Evolutionary conservation across 2,329 filamentous ascomycete genomes (phyloP), one percentile per base, ranked within the genome.

Genomic region (Trichoderma sp.): DNA sequence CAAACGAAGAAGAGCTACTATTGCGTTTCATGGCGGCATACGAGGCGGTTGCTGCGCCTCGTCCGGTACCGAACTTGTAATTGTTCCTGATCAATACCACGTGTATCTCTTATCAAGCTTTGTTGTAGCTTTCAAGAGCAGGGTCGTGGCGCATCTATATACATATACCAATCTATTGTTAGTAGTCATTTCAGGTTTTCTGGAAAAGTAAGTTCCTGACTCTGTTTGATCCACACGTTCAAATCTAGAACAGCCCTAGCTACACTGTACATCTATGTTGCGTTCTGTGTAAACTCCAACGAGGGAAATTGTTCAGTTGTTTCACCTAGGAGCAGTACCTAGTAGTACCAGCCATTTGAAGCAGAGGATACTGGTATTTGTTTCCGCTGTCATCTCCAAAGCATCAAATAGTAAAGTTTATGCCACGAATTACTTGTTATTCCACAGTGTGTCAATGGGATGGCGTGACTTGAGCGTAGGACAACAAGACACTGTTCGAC

Each of bases 1-100:
- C 58, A 23, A 55, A 71, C 26, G 67, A 69, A 13, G 73, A 74
- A 63, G 72, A 72, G 39, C 28, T 61, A 17, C 34, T 74, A 15
- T 5, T 74, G 34, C 72, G 63, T 15, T 74, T 73, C 67, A 72
- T 73, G 73, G 69, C 70, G 12, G 72, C 70, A 30, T 73, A 73
- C 20, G 73, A 74, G 63, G 62, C 65, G 34, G 65, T 57, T 26
- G 67, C 63, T 63, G 59, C 59, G 13, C 55, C 65, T 17, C 62
- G 73, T 23, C 50, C 72, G 2, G 68, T 74, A 39, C 73, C 73
- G 1, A 39, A 20, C 6, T 30, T 74, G 23, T 73, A 43, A 59
- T 6, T 17, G 13, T 5, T 34, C 32, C 1, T 13, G 20, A 12
- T 15, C 32, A 15, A 9, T 11, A 20, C 4, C 23, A 20, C n/a